A percentile compares a stretch with the other conserved stretches of the same genome.
Evolutionary conservation across 495 filamentous ascomycete genomes (phyloP).

Genomic region (Stereocaulon alpinum): DNA sequence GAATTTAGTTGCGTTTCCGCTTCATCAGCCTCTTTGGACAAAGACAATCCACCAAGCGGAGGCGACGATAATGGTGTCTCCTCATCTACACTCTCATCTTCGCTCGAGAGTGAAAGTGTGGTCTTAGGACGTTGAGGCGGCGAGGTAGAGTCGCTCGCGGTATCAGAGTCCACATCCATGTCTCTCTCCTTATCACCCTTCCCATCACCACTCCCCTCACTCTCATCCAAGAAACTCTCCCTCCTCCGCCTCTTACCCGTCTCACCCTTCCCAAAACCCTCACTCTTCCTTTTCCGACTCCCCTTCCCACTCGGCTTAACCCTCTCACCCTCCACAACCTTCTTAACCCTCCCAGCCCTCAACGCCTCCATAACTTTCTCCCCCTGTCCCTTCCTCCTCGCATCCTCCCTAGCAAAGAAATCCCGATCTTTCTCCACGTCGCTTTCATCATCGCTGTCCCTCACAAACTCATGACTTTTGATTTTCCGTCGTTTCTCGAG

Average conservation of each 20-base stretch:
- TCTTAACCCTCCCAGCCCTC: slow-evolving; percentile 43
- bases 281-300: slow-evolving; percentile 32
- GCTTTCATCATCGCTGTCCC: slow-evolving; percentile 70
- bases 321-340: slow-evolving; percentile 28
- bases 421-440: slow-evolving; percentile 53
- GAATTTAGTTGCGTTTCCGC: slow-evolving; percentile 18
- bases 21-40: background rate
- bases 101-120: slow-evolving; percentile 10
- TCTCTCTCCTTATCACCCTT: too few species aligned
- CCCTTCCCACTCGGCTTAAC: slow-evolving; percentile 23
- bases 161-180: slow-evolving; percentile 21
- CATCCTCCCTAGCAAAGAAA: slow-evolving; percentile 64
- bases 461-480: slow-evolving; percentile 74
- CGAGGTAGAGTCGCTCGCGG: slow-evolving; percentile 14
- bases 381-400: slow-evolving; percentile 41
- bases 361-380: slow-evolving; percentile 40
- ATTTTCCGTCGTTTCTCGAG: slow-evolving; percentile 60
- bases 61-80: slow-evolving; percentile 27
- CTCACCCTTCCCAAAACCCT: slow-evolving; percentile 20
- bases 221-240: slow-evolving; percentile 15
- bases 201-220: slow-evolving; percentile 16
- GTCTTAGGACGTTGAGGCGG: slow-evolving; percentile 19
- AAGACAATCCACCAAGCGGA: slow-evolving; percentile 8
- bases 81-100: slow-evolving; percentile 7
- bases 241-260: slow-evolving; percentile 19